Evolutionary conservation across 2,329 filamentous ascomycete genomes (phyloP).

Genomic region (Xylaria sp.): DNA sequence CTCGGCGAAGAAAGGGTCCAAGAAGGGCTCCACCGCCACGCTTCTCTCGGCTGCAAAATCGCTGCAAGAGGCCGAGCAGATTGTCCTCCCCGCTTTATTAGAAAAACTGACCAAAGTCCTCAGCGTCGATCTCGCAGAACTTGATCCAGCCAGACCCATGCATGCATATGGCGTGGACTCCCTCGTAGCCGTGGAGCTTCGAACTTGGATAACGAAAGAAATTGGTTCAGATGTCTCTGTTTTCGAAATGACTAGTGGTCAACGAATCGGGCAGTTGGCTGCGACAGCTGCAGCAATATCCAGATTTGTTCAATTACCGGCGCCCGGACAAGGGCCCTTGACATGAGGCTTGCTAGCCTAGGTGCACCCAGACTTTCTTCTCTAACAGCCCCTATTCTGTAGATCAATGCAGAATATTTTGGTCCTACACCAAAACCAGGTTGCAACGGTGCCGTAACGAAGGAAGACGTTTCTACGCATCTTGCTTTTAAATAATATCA

Average conservation of each 20-base stretch:
- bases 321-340: neutral
- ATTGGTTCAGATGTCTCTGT: conserved; percentile 21
- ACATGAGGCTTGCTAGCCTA: neutral
- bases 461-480: too few relatives aligned
- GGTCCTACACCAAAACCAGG: too few relatives aligned
- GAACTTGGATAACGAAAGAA: conserved; percentile 37
- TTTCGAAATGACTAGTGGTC: conserved; percentile 26
- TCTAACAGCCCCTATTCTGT: too few relatives aligned
- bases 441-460: too few relatives aligned
- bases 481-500: too few relatives aligned
- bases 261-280: conserved; percentile 11
- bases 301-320: neutral
- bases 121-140: conserved; percentile 28
- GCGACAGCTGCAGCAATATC: conserved; percentile 3
- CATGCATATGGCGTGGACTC: conserved; percentile 42
- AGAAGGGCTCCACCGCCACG: conserved; percentile 2
- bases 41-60: conserved; percentile 2
- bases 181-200: conserved; percentile 42
- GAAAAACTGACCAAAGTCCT: conserved; percentile 27
- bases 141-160: conserved; percentile 34
- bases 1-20: neutral
- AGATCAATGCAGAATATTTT: too few relatives aligned
- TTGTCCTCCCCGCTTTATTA: conserved; percentile 21
- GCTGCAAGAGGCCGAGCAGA: neutral
- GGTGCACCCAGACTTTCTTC: too few relatives aligned